These are phyloP conservation scores for Gyromitra esculenta DNA, from an alignment of 2,329 filamentous ascomycete genomes.

Conservation along the genomic window DNA sequence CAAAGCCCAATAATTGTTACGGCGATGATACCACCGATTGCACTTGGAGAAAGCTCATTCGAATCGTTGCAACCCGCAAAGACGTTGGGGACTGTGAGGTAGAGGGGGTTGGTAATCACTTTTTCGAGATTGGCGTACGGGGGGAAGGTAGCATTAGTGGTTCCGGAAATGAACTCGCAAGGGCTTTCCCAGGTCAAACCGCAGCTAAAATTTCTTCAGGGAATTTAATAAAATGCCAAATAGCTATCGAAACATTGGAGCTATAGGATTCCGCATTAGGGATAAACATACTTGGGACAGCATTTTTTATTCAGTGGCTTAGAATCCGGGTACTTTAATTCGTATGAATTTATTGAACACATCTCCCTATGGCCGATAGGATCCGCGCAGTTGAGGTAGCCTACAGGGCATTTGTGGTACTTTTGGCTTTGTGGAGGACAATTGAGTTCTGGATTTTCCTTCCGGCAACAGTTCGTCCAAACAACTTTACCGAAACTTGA, in stretches of 20 bases:
- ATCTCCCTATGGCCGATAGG: constrained; percentile 41
- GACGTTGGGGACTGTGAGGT: constrained; percentile 24
- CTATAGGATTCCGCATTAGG: not conserved
- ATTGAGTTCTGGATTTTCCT: constrained; percentile 30
- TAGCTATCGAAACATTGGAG: not conserved
- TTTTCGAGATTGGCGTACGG: constrained; percentile 17
- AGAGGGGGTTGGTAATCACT: constrained; percentile 46
- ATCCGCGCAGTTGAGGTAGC: constrained; percentile 49
- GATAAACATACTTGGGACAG: constrained; percentile 43
- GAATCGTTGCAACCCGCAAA: constrained; percentile 50
- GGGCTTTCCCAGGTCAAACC: constrained; percentile 38
- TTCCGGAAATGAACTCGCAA: constrained; percentile 34
- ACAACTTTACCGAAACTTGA: constrained; percentile 33
- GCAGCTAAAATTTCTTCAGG: constrained; percentile 44
- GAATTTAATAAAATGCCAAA: constrained; percentile 12
- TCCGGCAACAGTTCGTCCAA: constrained; percentile 48
- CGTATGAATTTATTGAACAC: constrained; percentile 32
- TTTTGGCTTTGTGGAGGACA: constrained; percentile 40
- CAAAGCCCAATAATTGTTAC: constrained; percentile 40
- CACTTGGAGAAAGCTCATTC: constrained; percentile 25
- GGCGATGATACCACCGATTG: constrained; percentile 41
- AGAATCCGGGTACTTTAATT: constrained; percentile 26
- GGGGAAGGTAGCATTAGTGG: constrained; percentile 30
- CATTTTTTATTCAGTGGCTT: constrained; percentile 46
- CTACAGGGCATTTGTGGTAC: constrained; percentile 29